Evolutionary conservation across 768 basidiomycete species (phyloP), one percentile per base, ranked within the genome.

Genomic region (Macrolepiota fuliginosa): DNA sequence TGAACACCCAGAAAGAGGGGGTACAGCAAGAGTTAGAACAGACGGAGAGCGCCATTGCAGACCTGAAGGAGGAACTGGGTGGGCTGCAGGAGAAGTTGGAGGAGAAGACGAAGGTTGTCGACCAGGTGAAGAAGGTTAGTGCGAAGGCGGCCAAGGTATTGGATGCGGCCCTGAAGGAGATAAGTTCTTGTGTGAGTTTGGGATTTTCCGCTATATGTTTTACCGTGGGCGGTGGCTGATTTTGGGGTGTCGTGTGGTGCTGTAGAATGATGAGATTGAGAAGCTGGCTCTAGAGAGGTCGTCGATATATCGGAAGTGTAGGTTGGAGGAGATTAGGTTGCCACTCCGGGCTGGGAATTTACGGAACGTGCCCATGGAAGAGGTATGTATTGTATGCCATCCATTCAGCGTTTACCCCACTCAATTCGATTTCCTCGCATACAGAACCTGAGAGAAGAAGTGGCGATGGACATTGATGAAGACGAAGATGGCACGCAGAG

Each of bases 341-440:
- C 95, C 96, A 0, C 76, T 98, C 12, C 66, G 81, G 13, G 72
- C 82, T 58, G 97, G 96, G 5, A 83, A 86, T 68, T 76, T 98
- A 58, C 89, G 86, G 72, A 85, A 91, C 66, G 92, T 98, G 1
- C 92, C 96, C 0, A 91, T 98, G 86, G 95, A 98, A 70, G 97
- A 98, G 86, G 94, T 93, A 52, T 42, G 78, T 66, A 4, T 27
- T 37, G 6, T 45, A n/a, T 54, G 45, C 6, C 45, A 6, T 12
- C 32, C 13, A 15, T 36, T 32, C 6, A 19, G 46, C 6, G 39
- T n/a, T n/a, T n/a, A 4, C 32, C n/a, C 25, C 22, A 32, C 29
- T 39, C 17, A 49, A 10, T 12, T 46, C 9, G 32, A 27, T 70
- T 50, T 68, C 49, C 32, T 54, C 32, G n/a, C 54, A 57, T 54